Evolutionary conservation across 2,329 filamentous ascomycete genomes (phyloP), one percentile per base, ranked within the genome.

Genomic region (Aspergillus udagawae): DNA sequence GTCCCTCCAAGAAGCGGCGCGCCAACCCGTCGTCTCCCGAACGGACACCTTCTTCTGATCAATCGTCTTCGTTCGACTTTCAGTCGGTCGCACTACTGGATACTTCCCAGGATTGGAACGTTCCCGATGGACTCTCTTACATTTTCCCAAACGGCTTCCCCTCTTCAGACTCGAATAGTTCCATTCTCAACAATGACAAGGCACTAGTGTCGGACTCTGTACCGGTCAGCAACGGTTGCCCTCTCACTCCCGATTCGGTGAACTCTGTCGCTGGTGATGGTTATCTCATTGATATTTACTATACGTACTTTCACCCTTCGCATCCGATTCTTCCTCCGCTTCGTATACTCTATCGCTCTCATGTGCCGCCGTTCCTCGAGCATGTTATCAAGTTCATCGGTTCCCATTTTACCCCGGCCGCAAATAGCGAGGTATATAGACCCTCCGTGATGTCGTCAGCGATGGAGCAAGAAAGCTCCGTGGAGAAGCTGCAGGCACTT

Each of bases 401-500:
- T 27, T 77, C 81, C 3, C 82, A 83, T 60, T 85, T 81, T 64
- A 72, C 81, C 3, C 72, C 77, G 2, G 70, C 76, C 2, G 70
- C 75, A 9, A 75, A 77, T 1, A 78, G 75, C 28, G 76, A 79
- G 25, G 67, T 73, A 32, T 79, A 81, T 60, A 76, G 77, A 47
- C 64, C 69, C 7, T 67, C 65, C 4, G 68, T 74, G 4, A 65
- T 73, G 47, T 51, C 67, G 27, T 63, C 61, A 21, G 70, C 74
- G 9, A 63, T 64, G 45, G 68, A 71, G 10, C 70, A 73, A 52
- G 64, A 69, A 7, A 76, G 76, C 23, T 83, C 83, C 48, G 79
- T 84, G 47, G 83, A 87, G 56, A 86, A 87, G 66, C 85, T 95
- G 0, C 92, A 96, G 75, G 86, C 90, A 3, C 80, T 94, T 69